A percentile compares a stretch with the other conserved stretches of the same genome.
phyloP scores from a whole-genome alignment of 140 eudicot genomes.

The Anethum foeniculum region DNA sequence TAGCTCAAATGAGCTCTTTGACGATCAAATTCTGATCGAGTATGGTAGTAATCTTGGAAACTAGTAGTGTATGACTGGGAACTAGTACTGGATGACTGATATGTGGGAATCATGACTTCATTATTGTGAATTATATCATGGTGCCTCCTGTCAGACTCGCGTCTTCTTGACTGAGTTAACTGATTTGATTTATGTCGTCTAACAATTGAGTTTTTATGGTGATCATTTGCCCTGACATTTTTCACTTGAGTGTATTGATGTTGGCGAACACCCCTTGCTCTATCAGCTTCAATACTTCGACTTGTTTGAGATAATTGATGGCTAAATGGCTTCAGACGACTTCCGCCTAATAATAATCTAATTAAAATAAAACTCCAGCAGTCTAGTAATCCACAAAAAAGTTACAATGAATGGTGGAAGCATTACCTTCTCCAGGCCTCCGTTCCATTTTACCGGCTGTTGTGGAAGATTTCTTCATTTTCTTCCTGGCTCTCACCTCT shows the following conservation, averaged over 20 bases:
- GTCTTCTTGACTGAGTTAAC: background rate
- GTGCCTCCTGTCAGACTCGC: background rate
- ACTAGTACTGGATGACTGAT: slow-evolving; percentile 7
- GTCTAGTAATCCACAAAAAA: background rate
- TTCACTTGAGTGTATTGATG: slow-evolving; percentile 19
- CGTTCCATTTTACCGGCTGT: slow-evolving; percentile 23
- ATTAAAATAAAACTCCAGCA: slow-evolving; percentile 2
- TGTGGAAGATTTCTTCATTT: slow-evolving; percentile 15
- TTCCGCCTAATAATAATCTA: slow-evolving; percentile 28
- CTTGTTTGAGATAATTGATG: slow-evolving; percentile 28
- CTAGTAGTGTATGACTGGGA: slow-evolving; percentile 14
- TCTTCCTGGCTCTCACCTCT: slow-evolving; percentile 40
- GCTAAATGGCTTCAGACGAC: slow-evolving; percentile 34
- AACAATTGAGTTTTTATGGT: background rate
- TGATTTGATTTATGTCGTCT: background rate
- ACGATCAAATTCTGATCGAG: slow-evolving; percentile 11
- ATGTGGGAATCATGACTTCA: slow-evolving; percentile 12
- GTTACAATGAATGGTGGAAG: background rate
- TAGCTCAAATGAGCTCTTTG: slow-evolving; percentile 10
- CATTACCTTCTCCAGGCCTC: background rate
- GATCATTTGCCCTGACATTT: slow-evolving; percentile 12
- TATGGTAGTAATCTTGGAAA: slow-evolving; percentile 9
- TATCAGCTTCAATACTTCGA: slow-evolving; percentile 19
- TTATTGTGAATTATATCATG: slow-evolving; percentile 4
- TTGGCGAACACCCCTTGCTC: slow-evolving; percentile 20